Conservation (phyloP, 2,329 filamentous ascomycete species). For the Stemphylium beticola region DNA sequence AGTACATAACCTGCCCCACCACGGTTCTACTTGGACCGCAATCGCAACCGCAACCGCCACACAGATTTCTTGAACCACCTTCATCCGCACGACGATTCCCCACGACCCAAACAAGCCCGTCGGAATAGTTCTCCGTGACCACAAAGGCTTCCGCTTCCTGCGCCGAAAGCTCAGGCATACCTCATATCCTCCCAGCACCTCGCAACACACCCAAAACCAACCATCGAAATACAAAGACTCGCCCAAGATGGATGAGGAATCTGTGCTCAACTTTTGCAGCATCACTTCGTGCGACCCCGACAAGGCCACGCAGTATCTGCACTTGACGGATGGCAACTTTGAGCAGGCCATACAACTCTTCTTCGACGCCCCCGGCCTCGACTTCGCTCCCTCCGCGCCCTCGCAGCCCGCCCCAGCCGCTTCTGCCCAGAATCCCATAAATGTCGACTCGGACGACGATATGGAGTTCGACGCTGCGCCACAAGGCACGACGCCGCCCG, state of each 20-base stretch:
- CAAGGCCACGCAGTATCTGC: constrained; percentile 81
- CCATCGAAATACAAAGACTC: constrained; percentile 2
- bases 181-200: background rate
- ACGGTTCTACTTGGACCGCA: constrained; percentile 18
- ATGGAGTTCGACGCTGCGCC: constrained; percentile 55
- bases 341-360: constrained; percentile 88
- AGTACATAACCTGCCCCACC: constrained; percentile 33
- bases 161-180: background rate
- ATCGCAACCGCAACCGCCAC: constrained; percentile 21
- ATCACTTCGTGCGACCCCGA: constrained; percentile 78
- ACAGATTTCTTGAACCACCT: constrained; percentile 7
- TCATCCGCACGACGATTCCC: background rate
- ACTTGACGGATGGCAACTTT: constrained; percentile 82
- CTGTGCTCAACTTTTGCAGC: constrained; percentile 76
- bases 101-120: background rate
- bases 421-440: constrained; percentile 65
- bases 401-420: constrained; percentile 43
- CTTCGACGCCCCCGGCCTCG: constrained; percentile 84
- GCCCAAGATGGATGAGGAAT: constrained; percentile 55
- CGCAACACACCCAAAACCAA: background rate
- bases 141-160: background rate
- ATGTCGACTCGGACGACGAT: constrained; percentile 79
- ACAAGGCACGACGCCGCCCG: constrained; percentile 33
- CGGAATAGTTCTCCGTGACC: constrained; percentile 1
- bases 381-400: constrained; percentile 51